Evolutionary conservation across 78 protist genomes (phyloP), one percentile per base, ranked within the genome.

Genomic region (Dictyostelium capitatum): DNA sequence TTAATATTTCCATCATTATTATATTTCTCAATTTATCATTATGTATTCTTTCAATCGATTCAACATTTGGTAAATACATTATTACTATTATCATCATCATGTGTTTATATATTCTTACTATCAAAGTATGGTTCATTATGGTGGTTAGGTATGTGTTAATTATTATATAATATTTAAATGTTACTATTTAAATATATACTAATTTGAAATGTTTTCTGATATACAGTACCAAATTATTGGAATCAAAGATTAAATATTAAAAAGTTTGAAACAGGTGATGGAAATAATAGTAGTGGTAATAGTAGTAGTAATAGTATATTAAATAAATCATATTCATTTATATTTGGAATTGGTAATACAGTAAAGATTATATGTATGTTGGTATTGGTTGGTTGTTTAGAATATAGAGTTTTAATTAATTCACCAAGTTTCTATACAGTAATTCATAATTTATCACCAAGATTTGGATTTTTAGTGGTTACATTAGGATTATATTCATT

Each of bases 171-270:
- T 14, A 46, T 20, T 62, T 54, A 30, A 65, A 51, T 70, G 41
- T 43, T 69, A 28, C 15, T 51, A 15, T 32, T n/a, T 72, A 17
- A 17, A 59, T 59, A 19, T 59, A n/a, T n/a, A n/a, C n/a, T n/a
- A n/a, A n/a, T n/a, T n/a, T n/a, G n/a, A n/a, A n/a, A n/a, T n/a
- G n/a, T n/a, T n/a, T n/a, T n/a, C n/a, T n/a, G n/a, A n/a, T n/a
- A n/a, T n/a, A 11, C 20, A 73, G 79, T 73, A 73, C 79, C 79
- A 73, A 46, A 37, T 73, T 73, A 73, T 73, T 73, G 79, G 79
- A 50, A 73, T 46, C 56, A 46, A 46, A 73, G 56, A 73, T 73
- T 73, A 73, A 73, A 73, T 32, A 67, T 67, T 67, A 25, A 67
- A 67, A 67, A 67, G 23, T 67, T 12, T 67, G 43, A 25, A 28